Base-by-base conservation (phyloP, 345 rosid species). In the Hirschfeldia incana region DNA sequence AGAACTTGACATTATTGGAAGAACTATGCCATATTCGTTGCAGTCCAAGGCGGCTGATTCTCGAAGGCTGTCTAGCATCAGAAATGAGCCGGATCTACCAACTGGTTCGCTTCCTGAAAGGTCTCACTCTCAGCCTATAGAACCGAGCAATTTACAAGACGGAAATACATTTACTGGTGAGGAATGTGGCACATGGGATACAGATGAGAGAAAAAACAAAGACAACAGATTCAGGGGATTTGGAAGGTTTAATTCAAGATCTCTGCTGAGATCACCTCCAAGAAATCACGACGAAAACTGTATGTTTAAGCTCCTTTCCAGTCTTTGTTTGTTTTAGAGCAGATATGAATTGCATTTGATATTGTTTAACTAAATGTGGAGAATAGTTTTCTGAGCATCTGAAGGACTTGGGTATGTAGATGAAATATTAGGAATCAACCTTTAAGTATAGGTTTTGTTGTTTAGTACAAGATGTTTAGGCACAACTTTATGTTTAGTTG, bases 1-100 rank as follows among this genome's bases (percentile, higher is more conserved):
- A 84, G 98, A 96, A 66, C 81, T 83, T 72, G 91, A 89, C 75
- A 88, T 92, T 69, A 94, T 87, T 74, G 95, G 88, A 59, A 92
- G 98, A 82, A 93, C 99, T 65, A 95, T 93, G 98, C 99, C 97
- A 59, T 96, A 93, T 85, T 90, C 99, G 28, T 82, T 93, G 92
- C 99, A 93, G 84, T 89, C 94, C 57, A 90, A 88, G 81, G 64
- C 90, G 16, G 72, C 85, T 83, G 97, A 88, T 74, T 80, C 84
- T 60, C 88, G 87, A 63, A 93, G 85, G 88, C 74, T 83, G 70
- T 78, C 85, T 29, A 86, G 34, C 74, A 44, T 58, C 69, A 86
- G 90, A 80, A 94, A 88, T 76, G 94, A 93, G 73, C 76, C 77
- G 68, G 96, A 88, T 78, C 89, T 29, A 82, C 84, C 87, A 72